Conservation (phyloP, 164 flowering plant genomes). For the Aristolochia contorta region DNA sequence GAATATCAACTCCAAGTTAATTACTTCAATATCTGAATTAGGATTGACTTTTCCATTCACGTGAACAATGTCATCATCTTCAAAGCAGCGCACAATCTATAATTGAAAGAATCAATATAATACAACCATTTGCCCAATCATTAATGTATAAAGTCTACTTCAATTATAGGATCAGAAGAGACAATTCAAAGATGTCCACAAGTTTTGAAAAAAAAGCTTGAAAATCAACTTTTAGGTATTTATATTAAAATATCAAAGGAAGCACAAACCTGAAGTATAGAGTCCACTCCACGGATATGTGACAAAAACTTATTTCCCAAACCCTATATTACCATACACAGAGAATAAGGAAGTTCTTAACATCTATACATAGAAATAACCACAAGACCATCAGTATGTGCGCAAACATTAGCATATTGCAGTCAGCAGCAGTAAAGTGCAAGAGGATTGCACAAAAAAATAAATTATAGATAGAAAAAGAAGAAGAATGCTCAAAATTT, state of each 20-base stretch:
- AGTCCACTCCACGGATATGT: constrained; percentile 87
- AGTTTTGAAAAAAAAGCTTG: background rate
- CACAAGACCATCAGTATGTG: background rate
- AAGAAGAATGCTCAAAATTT: background rate
- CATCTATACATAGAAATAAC: too few species aligned
- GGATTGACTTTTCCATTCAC: constrained; percentile 96
- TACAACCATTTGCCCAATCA: background rate
- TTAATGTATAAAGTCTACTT: too few species aligned
- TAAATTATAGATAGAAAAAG: background rate
- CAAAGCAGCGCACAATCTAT: constrained; percentile 98
- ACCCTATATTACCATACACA: constrained; percentile 35
- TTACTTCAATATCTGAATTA: constrained; percentile 87
- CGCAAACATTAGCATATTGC: background rate
- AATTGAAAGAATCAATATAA: background rate
- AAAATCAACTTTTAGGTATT: background rate
- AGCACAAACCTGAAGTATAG: constrained; percentile 78
- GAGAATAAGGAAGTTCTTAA: too few species aligned
- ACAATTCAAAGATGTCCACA: background rate
- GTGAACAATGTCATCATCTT: constrained; percentile 93
- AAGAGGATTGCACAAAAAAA: background rate
- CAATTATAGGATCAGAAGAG: too few species aligned
- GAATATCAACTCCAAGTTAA: constrained; percentile 86
- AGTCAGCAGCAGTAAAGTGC: background rate
- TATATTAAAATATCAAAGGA: background rate
- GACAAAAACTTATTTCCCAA: constrained; percentile 84